These are phyloP conservation scores for Podosphaera aphanis DNA, from an alignment of 2,329 filamentous ascomycete genomes.

Conservation along the genomic window DNA sequence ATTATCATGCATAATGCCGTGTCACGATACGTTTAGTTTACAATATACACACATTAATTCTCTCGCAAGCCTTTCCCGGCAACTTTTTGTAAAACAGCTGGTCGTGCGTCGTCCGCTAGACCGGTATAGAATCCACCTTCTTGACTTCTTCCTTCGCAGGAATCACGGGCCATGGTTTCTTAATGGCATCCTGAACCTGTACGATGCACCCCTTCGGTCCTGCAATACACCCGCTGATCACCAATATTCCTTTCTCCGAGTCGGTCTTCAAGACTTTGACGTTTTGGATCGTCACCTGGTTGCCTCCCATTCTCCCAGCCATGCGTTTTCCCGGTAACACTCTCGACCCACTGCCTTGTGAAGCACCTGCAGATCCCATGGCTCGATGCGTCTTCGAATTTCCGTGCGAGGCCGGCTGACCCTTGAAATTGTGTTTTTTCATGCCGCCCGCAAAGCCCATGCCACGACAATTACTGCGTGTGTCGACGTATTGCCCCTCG, in stretches of 20 bases:
- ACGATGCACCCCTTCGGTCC: slow-evolving; percentile 76
- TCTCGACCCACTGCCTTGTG: slow-evolving; percentile 77
- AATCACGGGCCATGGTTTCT: slow-evolving; percentile 50
- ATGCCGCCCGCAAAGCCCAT: slow-evolving; percentile 94
- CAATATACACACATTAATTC: slow-evolving; percentile 3
- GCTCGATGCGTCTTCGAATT: slow-evolving; percentile 84
- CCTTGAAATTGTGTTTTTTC: slow-evolving; percentile 80
- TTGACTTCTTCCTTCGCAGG: slow-evolving; percentile 27
- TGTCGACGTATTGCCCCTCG: slow-evolving; percentile 75
- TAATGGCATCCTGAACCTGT: slow-evolving; percentile 70
- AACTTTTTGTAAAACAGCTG: slow-evolving; percentile 12
- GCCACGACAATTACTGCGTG: slow-evolving; percentile 53
- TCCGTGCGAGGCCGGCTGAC: slow-evolving; percentile 82
- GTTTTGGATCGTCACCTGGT: slow-evolving; percentile 77
- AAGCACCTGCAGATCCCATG: slow-evolving; percentile 72
- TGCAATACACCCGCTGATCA: slow-evolving; percentile 67
- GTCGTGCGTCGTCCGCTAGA: no score
- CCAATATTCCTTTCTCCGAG: slow-evolving; percentile 62
- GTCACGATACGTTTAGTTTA: slow-evolving; percentile 14
- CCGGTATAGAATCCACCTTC: slow-evolving; percentile 18
- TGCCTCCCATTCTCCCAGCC: slow-evolving; percentile 83
- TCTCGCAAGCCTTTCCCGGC: slow-evolving; percentile 17
- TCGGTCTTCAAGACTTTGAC: slow-evolving; percentile 75
- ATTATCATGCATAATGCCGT: background rate
- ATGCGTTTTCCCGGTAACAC: slow-evolving; percentile 95